phyloP scores from a whole-genome alignment of 1,284 basidiomycete genomes.

The Bjerkandera adusta region DNA sequence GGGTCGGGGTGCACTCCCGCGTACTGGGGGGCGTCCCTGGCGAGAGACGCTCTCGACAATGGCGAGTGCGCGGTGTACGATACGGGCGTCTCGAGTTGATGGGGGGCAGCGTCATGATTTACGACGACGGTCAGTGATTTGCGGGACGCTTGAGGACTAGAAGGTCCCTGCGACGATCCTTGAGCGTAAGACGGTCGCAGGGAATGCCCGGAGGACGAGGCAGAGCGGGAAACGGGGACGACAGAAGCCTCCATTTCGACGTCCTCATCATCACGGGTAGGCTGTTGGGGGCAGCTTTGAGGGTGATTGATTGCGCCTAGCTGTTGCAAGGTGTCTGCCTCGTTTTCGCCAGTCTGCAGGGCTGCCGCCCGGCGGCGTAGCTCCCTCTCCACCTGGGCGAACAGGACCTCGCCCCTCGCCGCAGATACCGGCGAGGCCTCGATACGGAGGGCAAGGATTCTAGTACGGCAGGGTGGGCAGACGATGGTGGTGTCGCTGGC shows the following conservation, averaged over 20 bases:
- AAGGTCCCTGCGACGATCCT: constrained; percentile 5
- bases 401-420: constrained; percentile 19
- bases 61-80: constrained; percentile 19
- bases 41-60: constrained; percentile 18
- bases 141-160: constrained; percentile 2
- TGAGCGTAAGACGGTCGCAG: not conserved
- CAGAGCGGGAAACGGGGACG: not conserved
- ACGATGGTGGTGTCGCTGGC: constrained; percentile 33
- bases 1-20: constrained; percentile 44
- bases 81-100: constrained; percentile 16
- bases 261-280: constrained; percentile 6
- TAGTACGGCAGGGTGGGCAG: constrained; percentile 34
- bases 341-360: constrained; percentile 29
- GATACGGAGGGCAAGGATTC: constrained; percentile 21
- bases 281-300: constrained; percentile 5
- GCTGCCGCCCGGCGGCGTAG: constrained; percentile 30
- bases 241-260: constrained; percentile 9
- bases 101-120: constrained; percentile 10
- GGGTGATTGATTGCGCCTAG: constrained; percentile 16
- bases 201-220: not conserved
- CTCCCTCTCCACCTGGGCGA: constrained; percentile 28
- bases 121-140: constrained; percentile 8
- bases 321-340: constrained; percentile 24
- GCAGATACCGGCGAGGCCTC: constrained; percentile 15
- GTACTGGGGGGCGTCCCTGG: constrained; percentile 17